These are phyloP conservation scores for Sisymbrium irio DNA, from an alignment of 345 rosid species.

Conservation along the genomic window DNA sequence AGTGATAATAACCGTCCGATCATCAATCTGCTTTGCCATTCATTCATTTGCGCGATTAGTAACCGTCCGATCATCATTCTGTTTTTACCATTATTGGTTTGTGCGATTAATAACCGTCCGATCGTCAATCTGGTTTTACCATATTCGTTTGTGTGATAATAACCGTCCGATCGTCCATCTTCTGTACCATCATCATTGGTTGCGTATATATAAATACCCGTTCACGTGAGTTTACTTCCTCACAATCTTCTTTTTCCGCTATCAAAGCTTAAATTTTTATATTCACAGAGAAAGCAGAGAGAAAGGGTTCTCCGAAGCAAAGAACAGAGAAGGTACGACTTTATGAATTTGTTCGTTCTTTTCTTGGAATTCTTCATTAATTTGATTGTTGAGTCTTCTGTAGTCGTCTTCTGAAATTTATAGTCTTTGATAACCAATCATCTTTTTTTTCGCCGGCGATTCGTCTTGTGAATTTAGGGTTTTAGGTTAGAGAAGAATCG, in stretches of 20 bases:
- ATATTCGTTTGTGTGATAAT: background rate
- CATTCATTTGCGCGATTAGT: no score
- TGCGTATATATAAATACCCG: conserved; percentile 20
- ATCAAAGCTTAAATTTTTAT: background rate
- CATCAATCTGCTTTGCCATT: no score
- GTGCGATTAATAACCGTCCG: background rate
- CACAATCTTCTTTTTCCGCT: background rate
- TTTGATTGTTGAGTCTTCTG: background rate
- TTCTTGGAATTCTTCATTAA: background rate
- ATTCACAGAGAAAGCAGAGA: background rate
- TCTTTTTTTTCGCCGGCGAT: background rate
- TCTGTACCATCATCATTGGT: background rate
- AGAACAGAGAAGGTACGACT: conserved; percentile 13
- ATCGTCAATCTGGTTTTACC: background rate
- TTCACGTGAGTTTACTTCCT: background rate
- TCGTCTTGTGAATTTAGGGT: background rate
- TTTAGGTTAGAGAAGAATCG: background rate
- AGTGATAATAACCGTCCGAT: conserved; percentile 10
- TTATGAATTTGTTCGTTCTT: background rate
- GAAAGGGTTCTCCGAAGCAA: background rate
- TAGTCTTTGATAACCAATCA: background rate
- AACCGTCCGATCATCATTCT: background rate
- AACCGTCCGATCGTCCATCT: no score
- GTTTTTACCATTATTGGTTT: no score
- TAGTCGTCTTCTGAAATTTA: background rate